Evolutionary conservation across 768 basidiomycete species (phyloP), one percentile per base, ranked within the genome.

Genomic region (Asterophora parasitica): DNA sequence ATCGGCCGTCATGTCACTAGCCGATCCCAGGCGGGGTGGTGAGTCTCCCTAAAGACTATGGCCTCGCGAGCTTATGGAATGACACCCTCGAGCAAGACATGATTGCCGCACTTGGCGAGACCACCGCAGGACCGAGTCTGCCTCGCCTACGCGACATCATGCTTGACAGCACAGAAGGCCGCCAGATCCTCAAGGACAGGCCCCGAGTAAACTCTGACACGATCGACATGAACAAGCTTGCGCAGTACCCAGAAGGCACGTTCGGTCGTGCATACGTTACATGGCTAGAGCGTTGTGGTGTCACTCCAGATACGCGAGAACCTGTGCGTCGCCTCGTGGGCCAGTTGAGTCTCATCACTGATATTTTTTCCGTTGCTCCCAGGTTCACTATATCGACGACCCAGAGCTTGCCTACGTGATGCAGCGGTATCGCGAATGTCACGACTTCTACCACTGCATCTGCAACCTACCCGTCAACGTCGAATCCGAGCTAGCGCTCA

Each of bases 341-440:
- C 12, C 16, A 5, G 12, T 34, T 38, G 26, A 16, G 36, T 16
- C 41, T 52, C 45, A 6, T 51, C 26, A 31, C 49, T 34, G 23
- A 23, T n/a, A n/a, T n/a, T 23, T 23, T n/a, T n/a, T n/a, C n/a
- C 46, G 27, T n/a, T 28, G 32, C 16, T 46, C 19, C 58, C 96
- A n/a, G 94, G 94, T 96, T 5, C 89, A 85, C 55, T 98, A 97
- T 60, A 85, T 98, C 48, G 81, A 88, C 60, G 92, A 97, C 59
- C 92, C 93, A 2, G 94, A 96, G 59, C 79, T 96, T 9, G 96
- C 96, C 19, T 98, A 96, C 65, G 89, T 98, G 46, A 92, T 99
- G 88, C 91, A 94, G 56, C 85, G 95, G 42, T 99, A 98, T 65
- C 85, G 95, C 20, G 94, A 99, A 69, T 95, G 88, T 54, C 96